Evolutionary conservation across 345 rosid species (phyloP).

Genomic region (Microthlaspi erraticum): DNA sequence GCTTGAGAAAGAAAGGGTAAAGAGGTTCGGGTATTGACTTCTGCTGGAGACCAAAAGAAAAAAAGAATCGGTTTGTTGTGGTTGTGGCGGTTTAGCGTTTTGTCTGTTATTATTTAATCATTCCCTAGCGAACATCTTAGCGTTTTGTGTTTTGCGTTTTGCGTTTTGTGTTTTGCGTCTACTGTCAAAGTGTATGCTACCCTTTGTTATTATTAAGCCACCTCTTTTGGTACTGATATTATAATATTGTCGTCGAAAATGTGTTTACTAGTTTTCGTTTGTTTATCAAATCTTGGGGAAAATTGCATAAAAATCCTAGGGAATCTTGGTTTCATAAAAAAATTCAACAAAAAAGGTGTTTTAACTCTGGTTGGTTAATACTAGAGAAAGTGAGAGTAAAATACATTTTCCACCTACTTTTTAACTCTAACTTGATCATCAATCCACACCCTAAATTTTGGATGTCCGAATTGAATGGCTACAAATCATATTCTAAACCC

Average conservation of each 20-base stretch:
- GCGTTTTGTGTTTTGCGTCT: conserved; percentile 17
- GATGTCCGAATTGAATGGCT: too few species aligned
- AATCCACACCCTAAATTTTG: too few species aligned
- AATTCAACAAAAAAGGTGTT: too few species aligned
- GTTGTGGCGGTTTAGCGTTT: conserved; percentile 9
- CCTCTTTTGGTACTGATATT: conserved; percentile 8
- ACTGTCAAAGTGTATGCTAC: conserved; percentile 29
- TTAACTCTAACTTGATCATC: too few species aligned
- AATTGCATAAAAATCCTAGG: too few species aligned
- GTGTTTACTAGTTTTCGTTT: conserved; percentile 9
- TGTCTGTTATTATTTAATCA: conserved; percentile 19
- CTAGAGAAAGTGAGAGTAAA: too few species aligned
- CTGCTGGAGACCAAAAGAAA: conserved; percentile 31
- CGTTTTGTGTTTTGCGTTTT: conserved; percentile 26
- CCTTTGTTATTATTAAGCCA: conserved; percentile 13
- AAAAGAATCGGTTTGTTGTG: conserved; percentile 24
- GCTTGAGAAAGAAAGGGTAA: conserved; percentile 42
- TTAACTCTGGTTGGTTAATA: too few species aligned
- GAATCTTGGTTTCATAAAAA: too few species aligned
- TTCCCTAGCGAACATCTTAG: conserved; percentile 36
- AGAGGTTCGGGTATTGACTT: conserved; percentile 93
- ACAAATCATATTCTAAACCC: too few species aligned
- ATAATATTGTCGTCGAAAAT: conserved; percentile 15
- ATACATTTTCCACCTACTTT: too few species aligned
- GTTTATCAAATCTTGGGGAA: too few species aligned